Evolutionary conservation across 305 asterid species (phyloP).

Genomic region (Withania somnifera): DNA sequence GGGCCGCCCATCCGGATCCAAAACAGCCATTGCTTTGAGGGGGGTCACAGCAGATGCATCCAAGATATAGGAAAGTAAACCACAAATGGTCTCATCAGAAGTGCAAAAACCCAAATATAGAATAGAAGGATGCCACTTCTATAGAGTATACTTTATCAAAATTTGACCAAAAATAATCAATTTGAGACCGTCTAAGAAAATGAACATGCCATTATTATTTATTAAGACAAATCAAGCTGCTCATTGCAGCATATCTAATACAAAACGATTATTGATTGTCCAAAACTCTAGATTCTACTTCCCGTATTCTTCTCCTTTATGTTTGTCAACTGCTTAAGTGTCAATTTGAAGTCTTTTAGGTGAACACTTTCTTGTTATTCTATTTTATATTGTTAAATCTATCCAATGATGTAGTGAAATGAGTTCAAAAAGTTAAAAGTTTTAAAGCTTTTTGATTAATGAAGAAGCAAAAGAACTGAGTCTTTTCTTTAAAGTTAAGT

Average conservation of each 20-base stretch:
- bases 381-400: too few relatives aligned
- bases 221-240: background rate
- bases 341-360: too few relatives aligned
- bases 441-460: too few relatives aligned
- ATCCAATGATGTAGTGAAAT: too few relatives aligned
- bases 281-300: too few relatives aligned
- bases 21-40: conserved; percentile 66
- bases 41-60: conserved; percentile 29
- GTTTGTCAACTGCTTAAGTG: too few relatives aligned
- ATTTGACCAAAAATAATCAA: background rate
- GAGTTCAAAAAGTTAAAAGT: too few relatives aligned
- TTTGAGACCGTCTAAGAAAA: background rate
- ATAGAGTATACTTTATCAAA: background rate
- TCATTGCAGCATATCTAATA: background rate
- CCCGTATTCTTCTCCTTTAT: background rate
- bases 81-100: background rate
- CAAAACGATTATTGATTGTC: background rate
- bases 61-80: conserved; percentile 13
- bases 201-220: background rate
- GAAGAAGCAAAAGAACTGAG: too few relatives aligned
- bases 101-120: background rate
- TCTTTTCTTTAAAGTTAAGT: too few relatives aligned
- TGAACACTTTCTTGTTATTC: too few relatives aligned
- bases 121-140: background rate
- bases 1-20: conserved; percentile 71